phyloP scores from a whole-genome alignment of 1,139 yeast species.

The Yamadazyma mexicana region DNA sequence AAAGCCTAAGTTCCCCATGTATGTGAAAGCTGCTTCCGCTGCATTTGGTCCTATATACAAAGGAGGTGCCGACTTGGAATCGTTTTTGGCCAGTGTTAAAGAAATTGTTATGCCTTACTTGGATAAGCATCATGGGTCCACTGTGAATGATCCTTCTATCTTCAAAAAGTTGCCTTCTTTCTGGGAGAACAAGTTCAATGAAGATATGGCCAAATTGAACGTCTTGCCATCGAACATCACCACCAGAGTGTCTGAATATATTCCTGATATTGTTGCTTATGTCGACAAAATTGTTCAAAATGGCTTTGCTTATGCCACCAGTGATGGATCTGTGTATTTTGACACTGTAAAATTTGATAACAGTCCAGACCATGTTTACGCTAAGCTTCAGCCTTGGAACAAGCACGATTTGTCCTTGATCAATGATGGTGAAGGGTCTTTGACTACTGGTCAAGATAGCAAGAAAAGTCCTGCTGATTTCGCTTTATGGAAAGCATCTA shows the following conservation, averaged over 20 bases:
- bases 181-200: slow-evolving; percentile 85
- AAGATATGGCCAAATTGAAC: slow-evolving; percentile 82
- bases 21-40: slow-evolving; percentile 59
- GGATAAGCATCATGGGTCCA: slow-evolving; percentile 70
- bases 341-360: slow-evolving; percentile 82
- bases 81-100: slow-evolving; percentile 54
- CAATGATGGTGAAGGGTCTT: slow-evolving; percentile 94
- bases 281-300: slow-evolving; percentile 72
- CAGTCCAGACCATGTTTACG: slow-evolving; percentile 74
- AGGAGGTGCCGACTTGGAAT: slow-evolving; percentile 18
- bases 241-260: slow-evolving; percentile 95
- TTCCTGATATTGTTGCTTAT: slow-evolving; percentile 84
- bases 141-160: slow-evolving; percentile 80
- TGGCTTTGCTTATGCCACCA: slow-evolving; percentile 82
- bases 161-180: slow-evolving; percentile 81
- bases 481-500: slow-evolving; percentile 95
- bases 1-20: slow-evolving; percentile 87
- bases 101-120: slow-evolving; percentile 74
- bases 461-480: slow-evolving; percentile 83
- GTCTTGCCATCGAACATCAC: slow-evolving; percentile 83
- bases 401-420: slow-evolving; percentile 84
- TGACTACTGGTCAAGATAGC: slow-evolving; percentile 50
- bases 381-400: slow-evolving; percentile 98
- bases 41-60: slow-evolving; percentile 49
- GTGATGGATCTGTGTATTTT: slow-evolving; percentile 92